Base-by-base conservation (phyloP, 768 basidiomycete genomes). In the Cyclocybe cylindracea region DNA sequence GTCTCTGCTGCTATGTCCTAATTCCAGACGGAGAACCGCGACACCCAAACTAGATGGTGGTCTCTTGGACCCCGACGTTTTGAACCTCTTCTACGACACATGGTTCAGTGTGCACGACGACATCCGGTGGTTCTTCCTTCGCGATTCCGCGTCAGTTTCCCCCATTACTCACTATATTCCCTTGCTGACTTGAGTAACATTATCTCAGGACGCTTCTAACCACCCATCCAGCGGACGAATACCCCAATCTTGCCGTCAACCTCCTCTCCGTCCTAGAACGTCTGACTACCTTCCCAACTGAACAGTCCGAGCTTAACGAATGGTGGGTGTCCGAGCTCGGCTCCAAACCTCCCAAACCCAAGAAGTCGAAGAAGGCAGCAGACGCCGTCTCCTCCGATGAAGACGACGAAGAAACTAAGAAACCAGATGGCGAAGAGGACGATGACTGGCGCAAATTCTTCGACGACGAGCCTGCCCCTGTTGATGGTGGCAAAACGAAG, bases 401-500 rank as follows among this genome's bases (percentile, higher is more conserved):
- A 2, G 66, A 61, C 1, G 63, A 68, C 9, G 70, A 61, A 31
- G 70, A 70, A 39, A 51, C 57, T 9, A 59, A 59, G 2, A 66
- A 70, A 8, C 68, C 69, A 6, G 64, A 64, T 2, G 59, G 44
- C 3, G 52, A 73, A 11, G 77, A 80, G 0, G 35, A 51, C 14
- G 81, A 82, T 41, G 86, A 94, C 61, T 95, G 91, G 91, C 79
- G 86, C 24, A 88, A 82, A 61, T 94, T 89, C 67, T 94, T 92
- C 57, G 89, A 94, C 37, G 84, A 90, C 13, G 78, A 82, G 46
- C 65, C 76, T 1, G 50, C 68, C 10, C 50, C 66, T 0, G 50
- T 70, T 7, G 68, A 71, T 14, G 53, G 50, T 60, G 65, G 70
- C 38, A 70, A 70, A 44, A 54, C 60, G 39, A 77, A 76, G 59